Conservation (phyloP, 169 alveolate species). For the Sarcocystis neurona region DNA sequence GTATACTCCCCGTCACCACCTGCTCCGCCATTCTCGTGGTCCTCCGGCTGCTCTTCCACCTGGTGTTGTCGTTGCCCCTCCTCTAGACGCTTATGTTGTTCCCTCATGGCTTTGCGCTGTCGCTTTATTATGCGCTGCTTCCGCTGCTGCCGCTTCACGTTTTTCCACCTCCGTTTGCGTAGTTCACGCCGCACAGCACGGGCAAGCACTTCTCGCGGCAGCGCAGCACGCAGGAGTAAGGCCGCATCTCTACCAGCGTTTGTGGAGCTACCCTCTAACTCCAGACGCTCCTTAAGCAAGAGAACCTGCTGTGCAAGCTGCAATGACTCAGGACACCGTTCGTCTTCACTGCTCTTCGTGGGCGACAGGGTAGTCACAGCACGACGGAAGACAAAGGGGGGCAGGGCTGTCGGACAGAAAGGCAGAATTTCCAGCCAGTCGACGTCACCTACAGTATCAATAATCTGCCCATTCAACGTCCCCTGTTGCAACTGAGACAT, state of each 20-base stretch:
- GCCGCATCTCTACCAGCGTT: not conserved
- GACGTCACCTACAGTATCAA: not conserved
- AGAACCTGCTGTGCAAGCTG: not conserved
- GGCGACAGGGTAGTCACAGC: not conserved
- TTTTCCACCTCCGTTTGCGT: not conserved
- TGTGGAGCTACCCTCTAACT: not conserved
- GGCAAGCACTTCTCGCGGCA: constrained; percentile 1
- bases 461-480: not conserved
- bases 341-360: not conserved
- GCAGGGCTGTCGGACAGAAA: constrained; percentile 40
- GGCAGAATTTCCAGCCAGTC: constrained; percentile 58
- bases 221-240: not conserved
- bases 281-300: not conserved
- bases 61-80: no score
- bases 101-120: not conserved
- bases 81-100: not conserved
- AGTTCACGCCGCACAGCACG: not conserved
- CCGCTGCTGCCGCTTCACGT: not conserved
- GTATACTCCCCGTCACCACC: not conserved
- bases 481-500: no score
- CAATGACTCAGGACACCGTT: not conserved
- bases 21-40: not conserved
- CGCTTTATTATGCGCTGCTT: not conserved
- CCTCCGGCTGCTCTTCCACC: not conserved
- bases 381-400: not conserved